phyloP scores from a whole-genome alignment of 768 basidiomycete genomes.

The Cyclocybe aegerita region DNA sequence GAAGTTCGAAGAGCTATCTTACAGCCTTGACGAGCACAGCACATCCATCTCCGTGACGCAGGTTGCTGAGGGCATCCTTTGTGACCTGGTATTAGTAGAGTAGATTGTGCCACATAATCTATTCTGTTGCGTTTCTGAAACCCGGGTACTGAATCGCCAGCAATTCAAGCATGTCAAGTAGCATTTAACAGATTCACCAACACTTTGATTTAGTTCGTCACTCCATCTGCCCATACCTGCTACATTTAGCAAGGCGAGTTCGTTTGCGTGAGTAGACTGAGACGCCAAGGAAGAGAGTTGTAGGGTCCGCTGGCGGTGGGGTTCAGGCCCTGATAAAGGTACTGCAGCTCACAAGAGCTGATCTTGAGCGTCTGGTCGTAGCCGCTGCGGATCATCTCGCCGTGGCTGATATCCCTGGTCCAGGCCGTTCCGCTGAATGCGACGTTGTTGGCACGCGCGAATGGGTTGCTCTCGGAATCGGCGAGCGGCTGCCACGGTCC shows the following conservation, averaged over 20 bases:
- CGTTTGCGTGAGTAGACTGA: slow-evolving; percentile 14
- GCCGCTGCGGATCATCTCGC: slow-evolving; percentile 15
- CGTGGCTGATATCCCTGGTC: slow-evolving; percentile 6
- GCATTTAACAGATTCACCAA: no score
- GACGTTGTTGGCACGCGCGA: slow-evolving; percentile 16
- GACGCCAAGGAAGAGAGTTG: slow-evolving; percentile 11
- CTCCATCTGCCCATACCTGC: no score
- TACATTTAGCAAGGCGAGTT: slow-evolving; percentile 9
- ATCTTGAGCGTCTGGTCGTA: slow-evolving; percentile 14
- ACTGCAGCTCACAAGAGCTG: slow-evolving; percentile 15
- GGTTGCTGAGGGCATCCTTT: no score
- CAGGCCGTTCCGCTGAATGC: slow-evolving; percentile 9
- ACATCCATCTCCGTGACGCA: no score
- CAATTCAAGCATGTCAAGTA: no score
- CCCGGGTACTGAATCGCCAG: no score
- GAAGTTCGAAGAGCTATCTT: no score
- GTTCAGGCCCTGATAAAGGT: slow-evolving; percentile 14
- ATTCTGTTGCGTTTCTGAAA: no score
- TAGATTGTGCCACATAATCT: no score
- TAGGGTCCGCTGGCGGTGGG: slow-evolving; percentile 10
- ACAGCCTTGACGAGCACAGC: no score
- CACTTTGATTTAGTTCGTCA: no score
- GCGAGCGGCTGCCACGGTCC: slow-evolving; percentile 13
- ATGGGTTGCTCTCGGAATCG: slow-evolving; percentile 13
- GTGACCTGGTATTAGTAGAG: no score